phyloP scores from a whole-genome alignment of 1,284 basidiomycete genomes.

The Rhodotorula glutinis region DNA sequence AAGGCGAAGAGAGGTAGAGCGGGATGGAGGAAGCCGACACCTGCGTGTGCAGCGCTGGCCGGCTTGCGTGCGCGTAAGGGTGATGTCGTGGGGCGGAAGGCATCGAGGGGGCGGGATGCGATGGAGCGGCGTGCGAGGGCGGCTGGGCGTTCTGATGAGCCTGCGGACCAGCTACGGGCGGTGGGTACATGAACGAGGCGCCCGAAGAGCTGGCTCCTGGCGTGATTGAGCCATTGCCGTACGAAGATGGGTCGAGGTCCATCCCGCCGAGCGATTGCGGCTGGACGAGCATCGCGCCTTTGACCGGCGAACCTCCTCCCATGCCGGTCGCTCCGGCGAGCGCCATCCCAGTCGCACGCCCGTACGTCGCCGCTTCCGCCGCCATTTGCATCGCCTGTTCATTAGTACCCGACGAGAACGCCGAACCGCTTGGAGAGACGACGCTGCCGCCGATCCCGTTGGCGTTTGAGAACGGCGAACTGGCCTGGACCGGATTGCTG shows the following conservation, averaged over 20 bases:
- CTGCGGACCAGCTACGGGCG: too few relatives aligned
- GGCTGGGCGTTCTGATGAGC: too few relatives aligned
- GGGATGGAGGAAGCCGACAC: slow-evolving; percentile 6
- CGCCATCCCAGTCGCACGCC: slow-evolving; percentile 15
- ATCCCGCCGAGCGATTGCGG: not conserved
- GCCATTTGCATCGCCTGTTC: not conserved
- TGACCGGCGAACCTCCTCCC: not conserved
- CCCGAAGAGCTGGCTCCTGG: not conserved
- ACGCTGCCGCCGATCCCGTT: slow-evolving; percentile 6
- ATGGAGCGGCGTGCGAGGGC: slow-evolving; percentile 7
- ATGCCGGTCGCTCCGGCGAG: slow-evolving; percentile 19
- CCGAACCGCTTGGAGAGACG: slow-evolving; percentile 20
- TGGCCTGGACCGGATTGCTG: not conserved
- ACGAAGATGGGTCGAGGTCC: slow-evolving; percentile 19
- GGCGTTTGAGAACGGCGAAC: slow-evolving; percentile 22
- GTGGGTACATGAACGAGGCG: not conserved
- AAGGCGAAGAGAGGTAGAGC: slow-evolving; percentile 23
- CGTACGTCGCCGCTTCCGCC: slow-evolving; percentile 1
- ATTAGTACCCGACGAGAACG: slow-evolving; percentile 3
- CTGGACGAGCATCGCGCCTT: not conserved
- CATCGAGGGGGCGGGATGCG: slow-evolving; percentile 20
- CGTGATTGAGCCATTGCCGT: not conserved
- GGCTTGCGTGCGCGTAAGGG: slow-evolving; percentile 37
- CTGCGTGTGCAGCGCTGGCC: slow-evolving; percentile 11
- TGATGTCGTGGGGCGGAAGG: slow-evolving; percentile 28